Base-by-base conservation (phyloP, 225 moss, liverwort and hornwort genomes). In the Polytrichum commune region DNA sequence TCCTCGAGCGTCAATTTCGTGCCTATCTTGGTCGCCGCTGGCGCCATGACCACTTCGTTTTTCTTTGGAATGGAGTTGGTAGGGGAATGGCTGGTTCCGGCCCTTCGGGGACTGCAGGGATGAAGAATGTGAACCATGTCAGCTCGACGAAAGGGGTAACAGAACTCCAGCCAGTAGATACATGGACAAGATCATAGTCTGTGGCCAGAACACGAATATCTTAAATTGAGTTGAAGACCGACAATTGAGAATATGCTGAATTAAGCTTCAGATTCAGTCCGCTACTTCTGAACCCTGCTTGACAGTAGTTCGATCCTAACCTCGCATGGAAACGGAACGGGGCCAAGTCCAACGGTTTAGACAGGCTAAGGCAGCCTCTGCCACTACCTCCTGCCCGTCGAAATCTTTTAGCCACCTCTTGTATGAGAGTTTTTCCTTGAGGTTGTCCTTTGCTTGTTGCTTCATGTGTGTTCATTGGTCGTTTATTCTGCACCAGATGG, bases 351-450 rank as follows among this genome's bases (percentile, higher is more conserved):
- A 55, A 33, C 38, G 73, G 67, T 68, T 71, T 69, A 61, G 65
- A 73, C 24, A 32, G 53, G 55, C 64, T 60, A 28, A 65, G 27
- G 18, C 62, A 73, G 53, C 68, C 64, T 62, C 71, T 65, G 33
- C 32, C 53, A 6, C 22, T 20, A 65, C 54, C 55, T 69, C 78
- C 63, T 83, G 65, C 73, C 53, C 78, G 80, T 28, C 78, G 69
- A 69, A 73, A 81, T 66, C 69, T 86, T n/a, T 80, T 80, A 18
- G 86, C 83, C 20, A 86, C 78, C n/a, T 76, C 78, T 67, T 75
- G 80, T 7, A 83, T 70, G 68, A 81, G 65, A 35, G 80, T 66
- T 13, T 74, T 62, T 62, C 56, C 25, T 74, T 5, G 71, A 53
- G 24, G 68, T 72, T 29, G 71, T 29, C 33, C 62, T 26, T 29